These are phyloP conservation scores for Ascochyta fabae DNA, from an alignment of 2,329 filamentous ascomycete species.

Conservation along the genomic window DNA sequence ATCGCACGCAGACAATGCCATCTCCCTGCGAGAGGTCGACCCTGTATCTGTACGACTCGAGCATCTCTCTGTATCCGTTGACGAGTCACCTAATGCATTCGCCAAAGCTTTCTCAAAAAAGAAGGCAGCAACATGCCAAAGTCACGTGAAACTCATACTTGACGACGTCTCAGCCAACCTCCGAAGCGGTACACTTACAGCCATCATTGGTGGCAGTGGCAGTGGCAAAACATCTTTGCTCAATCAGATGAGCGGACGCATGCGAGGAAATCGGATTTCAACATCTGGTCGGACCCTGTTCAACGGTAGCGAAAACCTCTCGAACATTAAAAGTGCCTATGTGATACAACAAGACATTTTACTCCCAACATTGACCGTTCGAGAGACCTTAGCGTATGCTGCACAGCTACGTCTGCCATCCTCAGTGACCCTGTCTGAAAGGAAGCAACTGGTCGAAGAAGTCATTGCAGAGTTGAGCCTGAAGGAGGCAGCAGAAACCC, in stretches of 20 bases:
- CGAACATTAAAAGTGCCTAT: constrained; percentile 67
- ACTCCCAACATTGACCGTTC: constrained; percentile 74
- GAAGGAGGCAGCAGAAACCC: constrained; percentile 78
- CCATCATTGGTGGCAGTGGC: constrained; percentile 77
- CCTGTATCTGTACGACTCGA: constrained; percentile 63
- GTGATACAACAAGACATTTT: constrained; percentile 80
- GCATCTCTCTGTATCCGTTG: constrained; percentile 62
- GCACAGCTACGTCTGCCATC: constrained; percentile 74
- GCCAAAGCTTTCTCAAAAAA: constrained; percentile 36
- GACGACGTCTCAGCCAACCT: constrained; percentile 69
- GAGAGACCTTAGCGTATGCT: constrained; percentile 76
- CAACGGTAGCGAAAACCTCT: constrained; percentile 61
- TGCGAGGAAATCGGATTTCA: constrained; percentile 62
- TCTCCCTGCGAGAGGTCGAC: constrained; percentile 59
- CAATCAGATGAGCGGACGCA: constrained; percentile 73
- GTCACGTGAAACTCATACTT: constrained; percentile 60
- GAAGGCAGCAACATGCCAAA: constrained; percentile 27
- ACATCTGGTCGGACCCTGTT: constrained; percentile 65
- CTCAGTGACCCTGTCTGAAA: constrained; percentile 64
- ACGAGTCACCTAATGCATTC: constrained; percentile 58
- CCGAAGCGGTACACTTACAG: constrained; percentile 70
- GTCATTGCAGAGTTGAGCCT: constrained; percentile 77
- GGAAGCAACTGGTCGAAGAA: constrained; percentile 71
- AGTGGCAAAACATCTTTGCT: constrained; percentile 68
- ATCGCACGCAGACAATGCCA: constrained; percentile 37